A percentile compares a stretch with the other conserved stretches of the same genome.
Evolutionary conservation across 2,329 filamentous ascomycete species (phyloP).

Genomic region (Cordyceps cateniannulata): DNA sequence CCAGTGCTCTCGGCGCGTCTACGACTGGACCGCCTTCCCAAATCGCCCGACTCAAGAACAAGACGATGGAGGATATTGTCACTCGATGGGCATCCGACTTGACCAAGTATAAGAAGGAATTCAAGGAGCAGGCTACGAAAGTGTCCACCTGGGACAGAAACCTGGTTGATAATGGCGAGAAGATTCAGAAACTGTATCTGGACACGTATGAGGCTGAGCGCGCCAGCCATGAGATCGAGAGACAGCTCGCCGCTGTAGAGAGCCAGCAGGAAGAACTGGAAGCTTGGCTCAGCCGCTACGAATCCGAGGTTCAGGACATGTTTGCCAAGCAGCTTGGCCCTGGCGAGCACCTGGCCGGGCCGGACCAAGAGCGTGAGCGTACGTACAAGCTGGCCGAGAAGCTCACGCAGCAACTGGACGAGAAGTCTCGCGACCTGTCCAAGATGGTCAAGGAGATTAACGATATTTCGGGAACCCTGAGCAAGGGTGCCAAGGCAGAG

Average conservation of each 20-base stretch:
- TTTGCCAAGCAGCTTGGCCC: conserved; percentile 72
- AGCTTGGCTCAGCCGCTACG: conserved; percentile 83
- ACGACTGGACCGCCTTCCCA: conserved; percentile 77
- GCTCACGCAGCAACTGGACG: conserved; percentile 80
- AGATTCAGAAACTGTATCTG: conserved; percentile 88
- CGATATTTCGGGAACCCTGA: conserved; percentile 78
- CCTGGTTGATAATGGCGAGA: conserved; percentile 88
- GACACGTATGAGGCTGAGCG: conserved; percentile 91
- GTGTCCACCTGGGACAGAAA: conserved; percentile 88
- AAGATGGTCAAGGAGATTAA: conserved; percentile 99
- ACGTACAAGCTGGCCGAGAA: conserved; percentile 96
- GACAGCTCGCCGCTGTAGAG: conserved; percentile 83
- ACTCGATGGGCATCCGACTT: conserved; percentile 94
- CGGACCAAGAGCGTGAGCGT: conserved; percentile 90
- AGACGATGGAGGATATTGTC: conserved; percentile 98
- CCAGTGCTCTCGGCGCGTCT: conserved; percentile 56
- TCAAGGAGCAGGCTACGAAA: conserved; percentile 81
- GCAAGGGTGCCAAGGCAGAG: conserved; percentile 81
- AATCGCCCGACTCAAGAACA: conserved; percentile 89
- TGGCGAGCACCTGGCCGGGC: conserved; percentile 71
- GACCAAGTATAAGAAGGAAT: conserved; percentile 94
- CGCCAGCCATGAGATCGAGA: conserved; percentile 88
- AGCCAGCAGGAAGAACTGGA: conserved; percentile 88
- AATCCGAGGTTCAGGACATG: conserved; percentile 84
- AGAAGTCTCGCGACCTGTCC: conserved; percentile 85